A percentile compares a stretch with the other conserved stretches of the same genome.
phyloP scores from a whole-genome alignment of 768 basidiomycete species.

The Collybia sordida region DNA sequence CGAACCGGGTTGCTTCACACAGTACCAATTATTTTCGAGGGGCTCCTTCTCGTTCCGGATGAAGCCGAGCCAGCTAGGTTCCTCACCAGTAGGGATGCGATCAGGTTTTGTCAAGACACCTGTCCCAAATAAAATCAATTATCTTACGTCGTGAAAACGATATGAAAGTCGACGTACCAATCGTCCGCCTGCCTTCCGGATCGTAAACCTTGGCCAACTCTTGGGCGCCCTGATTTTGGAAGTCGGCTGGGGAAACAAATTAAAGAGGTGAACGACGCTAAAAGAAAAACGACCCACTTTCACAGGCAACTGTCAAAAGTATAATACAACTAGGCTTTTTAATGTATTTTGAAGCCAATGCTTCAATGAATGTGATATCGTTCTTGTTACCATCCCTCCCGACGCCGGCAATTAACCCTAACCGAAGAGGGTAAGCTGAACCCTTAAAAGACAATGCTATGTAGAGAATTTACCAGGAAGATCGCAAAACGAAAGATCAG shows the following conservation, averaged over 20 bases:
- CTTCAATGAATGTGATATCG: slow-evolving; percentile 63
- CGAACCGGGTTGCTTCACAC: slow-evolving; percentile 55
- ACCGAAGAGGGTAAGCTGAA: too few species aligned
- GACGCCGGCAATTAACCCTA: slow-evolving; percentile 61
- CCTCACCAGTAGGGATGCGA: slow-evolving; percentile 57
- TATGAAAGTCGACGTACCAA: slow-evolving; percentile 43
- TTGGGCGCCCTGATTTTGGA: slow-evolving; percentile 77
- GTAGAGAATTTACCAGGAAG: slow-evolving; percentile 44
- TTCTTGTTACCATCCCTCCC: slow-evolving; percentile 43
- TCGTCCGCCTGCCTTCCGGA: slow-evolving; percentile 63
- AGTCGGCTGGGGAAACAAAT: slow-evolving; percentile 53
- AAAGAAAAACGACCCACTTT: slow-evolving; percentile 43
- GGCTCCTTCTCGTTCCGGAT: slow-evolving; percentile 53
- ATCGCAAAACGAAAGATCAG: slow-evolving; percentile 66
- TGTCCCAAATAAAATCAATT: slow-evolving; percentile 17
- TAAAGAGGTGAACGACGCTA: background rate
- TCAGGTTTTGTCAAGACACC: slow-evolving; percentile 79
- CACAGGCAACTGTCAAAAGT: slow-evolving; percentile 60
- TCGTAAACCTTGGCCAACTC: slow-evolving; percentile 61
- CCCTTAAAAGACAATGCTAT: background rate
- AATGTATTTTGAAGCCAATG: slow-evolving; percentile 60
- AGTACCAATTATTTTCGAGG: slow-evolving; percentile 59
- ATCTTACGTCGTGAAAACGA: background rate
- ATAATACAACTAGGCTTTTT: slow-evolving; percentile 59
- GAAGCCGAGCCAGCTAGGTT: slow-evolving; percentile 53